Evolutionary conservation across 306 rosid genomes (phyloP), one percentile per base, ranked within the genome.

Genomic region (Sphenostylis stenocarpa): DNA sequence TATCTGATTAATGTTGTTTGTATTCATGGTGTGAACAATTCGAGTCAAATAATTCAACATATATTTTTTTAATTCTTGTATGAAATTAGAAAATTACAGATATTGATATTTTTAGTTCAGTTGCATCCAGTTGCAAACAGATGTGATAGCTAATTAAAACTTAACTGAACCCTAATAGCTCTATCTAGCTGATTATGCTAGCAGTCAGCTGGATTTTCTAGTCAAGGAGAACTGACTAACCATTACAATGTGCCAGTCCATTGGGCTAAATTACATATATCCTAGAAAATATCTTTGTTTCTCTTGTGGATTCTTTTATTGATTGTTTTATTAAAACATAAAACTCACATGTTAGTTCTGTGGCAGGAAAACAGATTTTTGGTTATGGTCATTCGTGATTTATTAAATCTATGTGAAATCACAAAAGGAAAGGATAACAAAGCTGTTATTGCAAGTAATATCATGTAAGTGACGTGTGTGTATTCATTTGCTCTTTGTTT

Each of bases 341-440:
- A 43, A 23, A 21, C 52, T 67, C 76, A 56, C 48, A 75, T 83
- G 66, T 70, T 78, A 51, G 21, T 55, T 75, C 5, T 72, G 51
- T 81, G 72, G 56, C 97, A 95, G 98, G 98, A 95, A 85, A 92
- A 90, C 82, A 87, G 98, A 76, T 95, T 92, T 86, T 92, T 95
- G 92, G 98, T 95, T 73, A 89, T 95, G 97, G 98, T 95, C 83
- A 95, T 95, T 64, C 97, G 97, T 24, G 97, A 95, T 86, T 88
- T 95, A 44, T 82, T 95, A 68, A 95, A 95, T 77, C 83, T 95
- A 60, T 95, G 98, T 79, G 98, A 95, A 85, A 88, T 95, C 79
- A 95, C 91, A n/a, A 95, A 90, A 75, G 98, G 98, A 51, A 95
- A 95, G 79, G 98, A 95, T 77, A 95, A 95, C 87, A 95, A 95